Conservation (phyloP, 139 green algal genomes). For the Ulvella scutata region DNA sequence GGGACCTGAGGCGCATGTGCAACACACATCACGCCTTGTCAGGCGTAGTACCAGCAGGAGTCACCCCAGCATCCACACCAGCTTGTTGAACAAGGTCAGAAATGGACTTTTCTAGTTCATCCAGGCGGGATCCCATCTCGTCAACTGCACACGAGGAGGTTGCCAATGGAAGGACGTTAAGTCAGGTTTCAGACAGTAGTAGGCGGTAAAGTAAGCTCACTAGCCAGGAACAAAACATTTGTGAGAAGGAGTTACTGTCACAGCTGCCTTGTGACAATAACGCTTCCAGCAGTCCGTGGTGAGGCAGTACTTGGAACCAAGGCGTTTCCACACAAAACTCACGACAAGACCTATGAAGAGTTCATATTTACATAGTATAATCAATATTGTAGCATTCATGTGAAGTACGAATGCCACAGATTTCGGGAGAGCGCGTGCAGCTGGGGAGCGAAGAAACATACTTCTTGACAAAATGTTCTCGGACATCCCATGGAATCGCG, state of each 20-base stretch:
- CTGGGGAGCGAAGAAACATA: neutral
- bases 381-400: neutral
- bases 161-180: neutral
- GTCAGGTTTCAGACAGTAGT: neutral
- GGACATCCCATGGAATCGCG: slow-evolving; percentile 36
- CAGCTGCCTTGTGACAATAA: neutral
- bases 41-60: neutral
- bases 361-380: neutral
- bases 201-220: neutral
- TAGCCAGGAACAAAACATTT: neutral
- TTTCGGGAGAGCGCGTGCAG: neutral
- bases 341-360: neutral
- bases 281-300: neutral
- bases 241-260: neutral
- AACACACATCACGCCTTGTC: too few relatives aligned
- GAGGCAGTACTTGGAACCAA: neutral
- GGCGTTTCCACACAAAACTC: neutral
- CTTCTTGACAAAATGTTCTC: slow-evolving; percentile 27
- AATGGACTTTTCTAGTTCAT: slow-evolving; percentile 42
- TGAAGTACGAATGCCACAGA: neutral
- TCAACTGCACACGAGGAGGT: slow-evolving; percentile 15
- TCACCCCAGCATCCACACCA: neutral
- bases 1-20: too few relatives aligned
- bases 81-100: slow-evolving; percentile 34
- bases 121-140: slow-evolving; percentile 39